Evolutionary conservation across 345 rosid species (phyloP).

Genomic region (Sonneratia caseolaris): DNA sequence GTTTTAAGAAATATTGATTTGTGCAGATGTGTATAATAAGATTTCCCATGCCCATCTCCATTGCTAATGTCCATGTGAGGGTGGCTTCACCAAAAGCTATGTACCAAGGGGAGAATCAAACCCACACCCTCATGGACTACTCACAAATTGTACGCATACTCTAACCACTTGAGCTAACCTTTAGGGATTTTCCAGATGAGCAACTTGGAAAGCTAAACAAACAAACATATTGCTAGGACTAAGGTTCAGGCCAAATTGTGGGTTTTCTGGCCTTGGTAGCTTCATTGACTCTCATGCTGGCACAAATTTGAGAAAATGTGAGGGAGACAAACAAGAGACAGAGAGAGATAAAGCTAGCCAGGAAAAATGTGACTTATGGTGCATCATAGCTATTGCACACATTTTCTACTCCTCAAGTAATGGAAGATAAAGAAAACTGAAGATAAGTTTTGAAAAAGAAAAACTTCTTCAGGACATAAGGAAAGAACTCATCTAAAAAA

Average conservation of each 20-base stretch:
- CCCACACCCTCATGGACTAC: no score
- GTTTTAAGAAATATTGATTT: not conserved
- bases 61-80: not conserved
- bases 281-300: not conserved
- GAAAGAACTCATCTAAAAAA: constrained; percentile 35
- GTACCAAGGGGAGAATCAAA: no score
- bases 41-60: not conserved
- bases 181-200: not conserved
- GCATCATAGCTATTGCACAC: not conserved
- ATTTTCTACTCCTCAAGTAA: constrained; percentile 4
- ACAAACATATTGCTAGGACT: not conserved
- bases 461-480: constrained; percentile 23
- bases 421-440: not conserved
- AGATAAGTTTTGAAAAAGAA: constrained; percentile 10
- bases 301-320: not conserved
- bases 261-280: not conserved
- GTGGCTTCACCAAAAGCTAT: no score
- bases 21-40: not conserved
- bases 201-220: not conserved
- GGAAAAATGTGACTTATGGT: not conserved
- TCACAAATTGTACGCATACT: not conserved
- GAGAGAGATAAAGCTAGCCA: not conserved
- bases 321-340: not conserved
- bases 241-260: not conserved
- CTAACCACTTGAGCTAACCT: not conserved